phyloP scores from a whole-genome alignment of 805 yeast genomes.

The Kuraishia piskuri region DNA sequence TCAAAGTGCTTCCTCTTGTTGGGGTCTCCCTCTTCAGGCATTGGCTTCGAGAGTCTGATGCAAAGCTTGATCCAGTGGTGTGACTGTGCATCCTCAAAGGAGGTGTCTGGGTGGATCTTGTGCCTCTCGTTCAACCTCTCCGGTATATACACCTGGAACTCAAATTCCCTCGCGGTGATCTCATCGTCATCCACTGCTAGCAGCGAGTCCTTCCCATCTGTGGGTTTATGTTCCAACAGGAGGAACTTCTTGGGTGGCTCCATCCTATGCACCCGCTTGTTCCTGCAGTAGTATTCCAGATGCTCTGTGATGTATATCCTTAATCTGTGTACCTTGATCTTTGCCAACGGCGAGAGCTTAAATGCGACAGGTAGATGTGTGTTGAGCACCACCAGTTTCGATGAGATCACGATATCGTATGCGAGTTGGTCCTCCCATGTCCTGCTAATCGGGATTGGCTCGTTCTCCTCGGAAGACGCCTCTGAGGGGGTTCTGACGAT shows the following conservation, averaged over 20 bases:
- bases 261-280: conserved; percentile 82
- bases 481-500: conserved; percentile 74
- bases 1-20: conserved; percentile 83
- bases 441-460: conserved; percentile 83
- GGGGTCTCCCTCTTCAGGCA: conserved; percentile 35
- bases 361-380: conserved; percentile 79
- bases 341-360: conserved; percentile 77
- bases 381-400: conserved; percentile 80
- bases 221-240: conserved; percentile 72
- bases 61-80: conserved; percentile 96
- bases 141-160: conserved; percentile 83
- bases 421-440: conserved; percentile 92
- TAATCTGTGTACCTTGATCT: conserved; percentile 78
- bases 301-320: conserved; percentile 84
- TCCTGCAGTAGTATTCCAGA: conserved; percentile 79
- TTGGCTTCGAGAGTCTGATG: conserved; percentile 64
- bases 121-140: conserved; percentile 47
- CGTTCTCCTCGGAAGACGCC: conserved; percentile 76
- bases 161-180: conserved; percentile 68
- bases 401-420: conserved; percentile 86
- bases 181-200: conserved; percentile 41
- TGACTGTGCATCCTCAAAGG: conserved; percentile 68
- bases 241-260: conserved; percentile 83
- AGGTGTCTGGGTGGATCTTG: conserved; percentile 78
- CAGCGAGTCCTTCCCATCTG: conserved; percentile 36